A percentile compares a stretch with the other conserved stretches of the same genome.
These are phyloP conservation scores for Ambrosia artemisiifolia DNA, from an alignment of 129 eudicot species.

Conservation along the genomic window DNA sequence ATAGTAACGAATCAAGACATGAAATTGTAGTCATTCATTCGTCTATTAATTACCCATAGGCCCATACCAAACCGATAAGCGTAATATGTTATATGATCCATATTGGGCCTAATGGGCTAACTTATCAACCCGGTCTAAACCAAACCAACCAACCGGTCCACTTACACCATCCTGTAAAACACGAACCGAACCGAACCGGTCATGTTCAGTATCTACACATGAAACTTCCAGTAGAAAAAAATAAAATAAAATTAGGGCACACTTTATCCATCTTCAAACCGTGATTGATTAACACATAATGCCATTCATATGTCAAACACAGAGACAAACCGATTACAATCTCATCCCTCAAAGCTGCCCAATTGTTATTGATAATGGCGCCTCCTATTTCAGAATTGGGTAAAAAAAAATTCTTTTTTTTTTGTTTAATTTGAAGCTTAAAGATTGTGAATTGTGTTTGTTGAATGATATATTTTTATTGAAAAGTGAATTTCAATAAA, in stretches of 20 bases:
- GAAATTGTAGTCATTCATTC: no score
- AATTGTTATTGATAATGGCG: constrained; percentile 94
- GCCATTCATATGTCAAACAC: constrained; percentile 75
- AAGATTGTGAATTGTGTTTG: neutral
- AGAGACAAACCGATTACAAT: constrained; percentile 82
- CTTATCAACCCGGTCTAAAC: neutral
- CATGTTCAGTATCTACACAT: neutral
- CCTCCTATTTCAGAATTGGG: constrained; percentile 96
- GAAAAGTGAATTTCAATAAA: no score
- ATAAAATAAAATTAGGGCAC: constrained; percentile 50
- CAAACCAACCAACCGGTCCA: neutral
- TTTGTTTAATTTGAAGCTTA: neutral
- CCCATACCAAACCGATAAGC: no score
- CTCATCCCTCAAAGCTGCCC: constrained; percentile 59
- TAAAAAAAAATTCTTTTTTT: constrained; percentile 1
- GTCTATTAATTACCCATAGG: no score
- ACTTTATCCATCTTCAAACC: constrained; percentile 3
- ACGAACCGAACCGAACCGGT: neutral
- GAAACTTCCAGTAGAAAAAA: neutral
- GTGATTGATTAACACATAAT: constrained; percentile 16
- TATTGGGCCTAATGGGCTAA: no score
- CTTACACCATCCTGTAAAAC: neutral
- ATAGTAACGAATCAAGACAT: no score
- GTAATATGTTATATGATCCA: no score
- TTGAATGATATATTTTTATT: neutral